Conservation (phyloP, 192 early-diverging fungal genomes). For the Umbelopsis isabellina region DNA sequence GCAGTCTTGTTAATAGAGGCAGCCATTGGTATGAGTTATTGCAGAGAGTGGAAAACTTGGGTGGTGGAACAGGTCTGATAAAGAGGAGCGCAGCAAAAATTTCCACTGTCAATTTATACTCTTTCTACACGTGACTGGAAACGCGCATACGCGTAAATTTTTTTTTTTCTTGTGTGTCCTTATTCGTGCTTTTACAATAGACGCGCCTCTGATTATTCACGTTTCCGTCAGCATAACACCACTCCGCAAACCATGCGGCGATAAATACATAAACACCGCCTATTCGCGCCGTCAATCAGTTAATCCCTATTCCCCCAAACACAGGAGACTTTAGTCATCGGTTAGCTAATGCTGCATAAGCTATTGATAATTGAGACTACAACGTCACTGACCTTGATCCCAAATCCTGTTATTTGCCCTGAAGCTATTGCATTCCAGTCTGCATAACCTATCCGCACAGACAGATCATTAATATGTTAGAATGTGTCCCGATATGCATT, state of each 20-base stretch:
- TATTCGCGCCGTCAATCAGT: background rate
- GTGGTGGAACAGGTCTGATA: background rate
- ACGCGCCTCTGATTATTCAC: conserved; percentile 9
- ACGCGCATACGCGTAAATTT: background rate
- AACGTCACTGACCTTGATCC: too few relatives aligned
- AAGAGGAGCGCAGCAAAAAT: conserved; percentile 6
- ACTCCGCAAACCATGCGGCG: conserved; percentile 3
- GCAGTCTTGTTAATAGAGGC: conserved; percentile 11
- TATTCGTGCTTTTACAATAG: background rate
- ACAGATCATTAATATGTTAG: too few relatives aligned
- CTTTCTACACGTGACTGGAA: background rate
- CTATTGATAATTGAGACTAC: too few relatives aligned
- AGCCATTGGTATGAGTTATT: background rate
- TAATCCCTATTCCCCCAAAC: too few relatives aligned
- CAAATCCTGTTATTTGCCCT: too few relatives aligned
- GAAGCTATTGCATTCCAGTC: too few relatives aligned
- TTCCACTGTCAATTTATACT: conserved; percentile 1
- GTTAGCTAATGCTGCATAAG: too few relatives aligned
- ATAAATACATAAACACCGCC: background rate
- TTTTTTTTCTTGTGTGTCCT: background rate
- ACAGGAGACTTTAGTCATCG: too few relatives aligned
- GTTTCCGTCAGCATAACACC: background rate
- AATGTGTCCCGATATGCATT: too few relatives aligned
- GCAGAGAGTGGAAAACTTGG: background rate
- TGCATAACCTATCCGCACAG: too few relatives aligned